These are phyloP conservation scores for Solanum piurae DNA, from an alignment of 257 asterid species.

Conservation along the genomic window DNA sequence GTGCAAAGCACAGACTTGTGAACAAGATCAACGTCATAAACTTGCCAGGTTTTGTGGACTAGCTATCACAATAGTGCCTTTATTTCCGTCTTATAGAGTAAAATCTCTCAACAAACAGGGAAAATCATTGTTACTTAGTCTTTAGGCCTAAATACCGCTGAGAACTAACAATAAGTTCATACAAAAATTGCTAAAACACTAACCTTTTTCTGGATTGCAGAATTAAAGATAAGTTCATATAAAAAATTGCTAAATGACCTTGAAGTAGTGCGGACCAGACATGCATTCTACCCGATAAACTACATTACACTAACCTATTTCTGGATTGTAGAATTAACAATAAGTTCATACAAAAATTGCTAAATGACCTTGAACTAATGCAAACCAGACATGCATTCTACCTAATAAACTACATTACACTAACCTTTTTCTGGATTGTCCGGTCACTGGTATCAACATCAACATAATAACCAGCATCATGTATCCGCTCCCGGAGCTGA, in stretches of 20 bases:
- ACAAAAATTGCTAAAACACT: background rate
- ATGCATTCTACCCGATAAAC: background rate
- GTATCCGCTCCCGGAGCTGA: conserved; percentile 69
- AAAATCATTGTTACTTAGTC: background rate
- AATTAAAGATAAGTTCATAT: background rate
- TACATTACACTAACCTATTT: conserved; percentile 50
- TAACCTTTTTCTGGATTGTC: conserved; percentile 86
- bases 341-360: background rate
- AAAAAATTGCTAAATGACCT: background rate
- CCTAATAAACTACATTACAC: background rate
- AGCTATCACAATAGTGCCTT: background rate
- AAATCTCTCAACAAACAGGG: background rate
- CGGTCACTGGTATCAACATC: conserved; percentile 86
- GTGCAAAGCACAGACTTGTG: background rate
- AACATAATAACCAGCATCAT: conserved; percentile 68
- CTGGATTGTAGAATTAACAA: conserved; percentile 36
- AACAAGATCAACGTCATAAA: background rate
- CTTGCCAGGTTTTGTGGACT: background rate
- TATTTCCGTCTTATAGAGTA: background rate
- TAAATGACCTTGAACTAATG: background rate
- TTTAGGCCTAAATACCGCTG: background rate
- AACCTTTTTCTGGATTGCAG: background rate
- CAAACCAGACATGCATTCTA: background rate
- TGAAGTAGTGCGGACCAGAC: background rate
- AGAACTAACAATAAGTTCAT: too few species aligned